A percentile compares a stretch with the other conserved stretches of the same genome.
These are phyloP conservation scores for Russula vinacea DNA, from an alignment of 768 basidiomycete genomes.

Conservation along the genomic window DNA sequence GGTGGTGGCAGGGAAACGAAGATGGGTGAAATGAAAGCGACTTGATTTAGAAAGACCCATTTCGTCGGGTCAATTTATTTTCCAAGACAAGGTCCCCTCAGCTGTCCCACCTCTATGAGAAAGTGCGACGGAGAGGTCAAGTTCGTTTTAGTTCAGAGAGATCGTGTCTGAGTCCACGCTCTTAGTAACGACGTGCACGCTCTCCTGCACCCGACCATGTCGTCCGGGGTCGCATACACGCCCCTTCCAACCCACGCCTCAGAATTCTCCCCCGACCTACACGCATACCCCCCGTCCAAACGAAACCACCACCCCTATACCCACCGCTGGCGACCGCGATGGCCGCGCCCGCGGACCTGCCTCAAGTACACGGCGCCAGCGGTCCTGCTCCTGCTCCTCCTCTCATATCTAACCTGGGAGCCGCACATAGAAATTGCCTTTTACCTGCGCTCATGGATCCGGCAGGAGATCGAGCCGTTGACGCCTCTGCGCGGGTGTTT, in stretches of 20 bases:
- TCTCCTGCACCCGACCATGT: background rate
- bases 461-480: constrained; percentile 63
- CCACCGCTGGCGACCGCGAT: background rate
- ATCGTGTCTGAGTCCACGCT: background rate
- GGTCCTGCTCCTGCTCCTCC: constrained; percentile 26
- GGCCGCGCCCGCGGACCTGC: constrained; percentile 17
- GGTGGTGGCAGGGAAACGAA: background rate
- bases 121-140: background rate
- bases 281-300: constrained; percentile 10
- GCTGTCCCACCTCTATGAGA: background rate
- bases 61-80: too few relatives aligned
- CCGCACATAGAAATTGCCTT: constrained; percentile 83
- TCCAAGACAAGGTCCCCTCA: too few relatives aligned
- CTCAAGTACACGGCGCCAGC: constrained; percentile 28
- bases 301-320: background rate
- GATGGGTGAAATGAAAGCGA: too few relatives aligned
- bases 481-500: constrained; percentile 74
- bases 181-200: background rate
- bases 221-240: background rate
- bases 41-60: too few relatives aligned
- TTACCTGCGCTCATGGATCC: constrained; percentile 74
- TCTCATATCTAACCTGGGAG: constrained; percentile 48
- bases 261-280: constrained; percentile 1
- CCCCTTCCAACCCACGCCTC: constrained; percentile 5
- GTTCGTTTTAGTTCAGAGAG: background rate